A percentile compares a stretch with the other conserved stretches of the same genome.
phyloP scores from a whole-genome alignment of 768 basidiomycete species.

The Hortiboletus campestris region DNA sequence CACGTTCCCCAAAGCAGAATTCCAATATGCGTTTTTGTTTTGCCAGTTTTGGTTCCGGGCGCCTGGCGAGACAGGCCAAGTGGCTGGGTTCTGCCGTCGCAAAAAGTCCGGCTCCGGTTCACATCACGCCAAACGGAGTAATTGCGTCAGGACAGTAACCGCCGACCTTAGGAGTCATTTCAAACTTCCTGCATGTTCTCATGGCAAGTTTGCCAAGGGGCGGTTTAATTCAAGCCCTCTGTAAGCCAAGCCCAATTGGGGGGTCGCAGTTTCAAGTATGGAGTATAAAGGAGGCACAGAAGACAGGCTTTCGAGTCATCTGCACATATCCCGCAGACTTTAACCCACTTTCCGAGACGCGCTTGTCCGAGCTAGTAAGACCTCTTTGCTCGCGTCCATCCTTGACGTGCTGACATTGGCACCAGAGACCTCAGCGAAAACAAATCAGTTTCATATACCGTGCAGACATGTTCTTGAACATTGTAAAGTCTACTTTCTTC shows the following conservation, averaged over 20 bases:
- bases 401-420: background rate
- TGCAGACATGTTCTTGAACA: slow-evolving; percentile 2
- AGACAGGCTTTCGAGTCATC: background rate
- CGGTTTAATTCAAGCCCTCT: background rate
- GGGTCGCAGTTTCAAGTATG: background rate
- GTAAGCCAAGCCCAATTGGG: background rate
- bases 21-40: background rate
- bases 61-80: too few species aligned
- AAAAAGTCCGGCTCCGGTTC: background rate
- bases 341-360: background rate
- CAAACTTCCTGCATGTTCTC: background rate
- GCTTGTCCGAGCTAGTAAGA: slow-evolving; percentile 1
- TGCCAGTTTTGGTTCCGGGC: too few species aligned
- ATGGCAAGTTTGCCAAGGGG: background rate
- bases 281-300: slow-evolving; percentile 8
- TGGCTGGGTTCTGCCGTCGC: background rate
- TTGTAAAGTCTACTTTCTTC: background rate
- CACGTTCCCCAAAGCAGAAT: background rate
- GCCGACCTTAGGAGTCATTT: background rate
- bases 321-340: background rate
- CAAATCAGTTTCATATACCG: background rate
- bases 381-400: background rate
- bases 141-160: background rate
- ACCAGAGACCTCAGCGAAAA: background rate
- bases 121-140: background rate